These are phyloP conservation scores for Pichia sp. DNA, from an alignment of 1,139 yeast genomes.

Conservation along the genomic window DNA sequence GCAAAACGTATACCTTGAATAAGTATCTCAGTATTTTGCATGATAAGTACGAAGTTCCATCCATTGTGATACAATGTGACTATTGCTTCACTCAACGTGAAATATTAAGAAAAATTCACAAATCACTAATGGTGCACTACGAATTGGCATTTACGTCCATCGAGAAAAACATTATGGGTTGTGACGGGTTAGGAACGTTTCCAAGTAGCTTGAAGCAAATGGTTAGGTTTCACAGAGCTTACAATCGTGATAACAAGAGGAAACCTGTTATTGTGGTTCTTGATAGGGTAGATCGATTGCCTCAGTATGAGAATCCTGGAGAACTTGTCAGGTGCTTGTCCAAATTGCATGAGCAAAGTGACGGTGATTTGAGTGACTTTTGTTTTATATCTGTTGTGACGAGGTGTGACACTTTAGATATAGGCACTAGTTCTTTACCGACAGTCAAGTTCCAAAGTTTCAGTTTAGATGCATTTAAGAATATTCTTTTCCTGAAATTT, in stretches of 20 bases:
- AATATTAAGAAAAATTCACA: slow-evolving; percentile 24
- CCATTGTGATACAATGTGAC: slow-evolving; percentile 27
- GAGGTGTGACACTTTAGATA: slow-evolving; percentile 25
- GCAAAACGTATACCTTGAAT: slow-evolving; percentile 27
- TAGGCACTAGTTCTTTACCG: slow-evolving; percentile 26
- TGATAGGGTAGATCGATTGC: slow-evolving; percentile 27
- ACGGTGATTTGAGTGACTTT: slow-evolving; percentile 16
- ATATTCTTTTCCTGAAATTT: slow-evolving; percentile 19
- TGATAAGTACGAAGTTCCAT: slow-evolving; percentile 5
- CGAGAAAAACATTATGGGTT: slow-evolving; percentile 15
- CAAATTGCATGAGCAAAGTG: slow-evolving; percentile 28
- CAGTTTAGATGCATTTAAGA: slow-evolving; percentile 21
- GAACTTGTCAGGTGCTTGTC: slow-evolving; percentile 26
- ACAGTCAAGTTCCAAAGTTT: slow-evolving; percentile 24
- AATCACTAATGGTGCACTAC: slow-evolving; percentile 15
- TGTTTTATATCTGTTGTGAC: slow-evolving; percentile 26
- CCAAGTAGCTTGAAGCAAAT: slow-evolving; percentile 25
- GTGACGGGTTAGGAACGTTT: slow-evolving; percentile 26
- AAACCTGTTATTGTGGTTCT: slow-evolving; percentile 26
- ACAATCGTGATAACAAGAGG: neutral
- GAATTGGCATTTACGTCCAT: slow-evolving; percentile 12
- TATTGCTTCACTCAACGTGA: slow-evolving; percentile 22
- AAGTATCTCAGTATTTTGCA: slow-evolving; percentile 18
- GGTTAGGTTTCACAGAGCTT: neutral
- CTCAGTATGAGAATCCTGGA: slow-evolving; percentile 22